These are phyloP conservation scores for Coniochaeta prunicola DNA, from an alignment of 2,329 filamentous ascomycete species.

Conservation along the genomic window DNA sequence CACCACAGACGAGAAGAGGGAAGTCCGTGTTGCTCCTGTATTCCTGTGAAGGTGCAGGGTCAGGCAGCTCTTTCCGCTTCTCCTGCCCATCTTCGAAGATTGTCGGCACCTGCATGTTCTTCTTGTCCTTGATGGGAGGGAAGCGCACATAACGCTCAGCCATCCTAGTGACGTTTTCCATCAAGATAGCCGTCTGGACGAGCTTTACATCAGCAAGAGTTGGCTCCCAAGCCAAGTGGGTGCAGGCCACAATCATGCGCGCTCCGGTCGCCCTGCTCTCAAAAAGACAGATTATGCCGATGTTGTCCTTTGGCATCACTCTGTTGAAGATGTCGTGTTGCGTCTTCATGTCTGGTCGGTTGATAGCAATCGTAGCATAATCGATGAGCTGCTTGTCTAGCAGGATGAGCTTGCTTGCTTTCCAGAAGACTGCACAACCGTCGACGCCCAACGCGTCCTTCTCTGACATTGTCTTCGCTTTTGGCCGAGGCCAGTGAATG, in stretches of 20 bases:
- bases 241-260: constrained; percentile 86
- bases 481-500: constrained; percentile 83
- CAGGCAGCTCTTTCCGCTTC: constrained; percentile 46
- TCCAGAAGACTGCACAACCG: constrained; percentile 95
- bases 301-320: constrained; percentile 97
- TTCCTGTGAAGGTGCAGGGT: constrained; percentile 74
- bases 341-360: constrained; percentile 92
- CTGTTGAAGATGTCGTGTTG: constrained; percentile 98
- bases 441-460: constrained; percentile 86
- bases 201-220: constrained; percentile 89
- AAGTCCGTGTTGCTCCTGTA: constrained; percentile 84
- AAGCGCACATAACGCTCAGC: constrained; percentile 78
- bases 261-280: constrained; percentile 89
- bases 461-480: constrained; percentile 86
- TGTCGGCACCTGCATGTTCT: constrained; percentile 37
- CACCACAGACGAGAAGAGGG: constrained; percentile 83
- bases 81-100: constrained; percentile 24
- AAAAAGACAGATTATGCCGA: constrained; percentile 84
- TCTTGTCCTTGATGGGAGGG: constrained; percentile 73
- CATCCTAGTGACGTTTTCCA: constrained; percentile 83
- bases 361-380: constrained; percentile 86
- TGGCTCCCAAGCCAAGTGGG: constrained; percentile 93
- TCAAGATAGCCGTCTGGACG: constrained; percentile 89
- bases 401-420: constrained; percentile 86
- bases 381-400: constrained; percentile 93